Base-by-base conservation (phyloP, 345 rosid species). In the Syzygium aromaticum region DNA sequence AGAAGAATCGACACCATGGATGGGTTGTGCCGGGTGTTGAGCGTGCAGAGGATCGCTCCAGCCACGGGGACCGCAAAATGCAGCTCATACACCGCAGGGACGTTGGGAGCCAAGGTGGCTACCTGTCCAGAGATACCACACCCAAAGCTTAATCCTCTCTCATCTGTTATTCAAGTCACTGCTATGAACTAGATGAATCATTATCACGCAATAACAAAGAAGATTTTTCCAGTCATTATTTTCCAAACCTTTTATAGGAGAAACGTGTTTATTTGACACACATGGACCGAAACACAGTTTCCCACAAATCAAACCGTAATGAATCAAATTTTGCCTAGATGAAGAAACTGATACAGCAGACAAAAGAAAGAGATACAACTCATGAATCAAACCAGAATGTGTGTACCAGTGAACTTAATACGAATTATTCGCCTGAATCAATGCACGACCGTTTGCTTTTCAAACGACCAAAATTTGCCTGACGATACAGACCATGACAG, bases 31-130 rank as follows among this genome's bases (percentile, higher is more conserved):
- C 98, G 94, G 3, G 95, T 43, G 52, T 96, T 96, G 52, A 96
- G 97, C 0, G 98, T 86, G 77, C 98, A 96, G 43, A 95, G 94
- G 77, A 96, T 86, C 14, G 93, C 94, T 59, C 98, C 97, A 5
- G 94, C 94, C 97, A 95, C 95, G 46, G 97, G 99, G 54, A 93
- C 98, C 3, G 95, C 96, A 59, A 96, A 96, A 89, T 95, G 98
- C 82, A 95, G 95, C 93, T 96, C 46, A 43, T 92, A 92, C 94
- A 93, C 93, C 17, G 98, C 97, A 28, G 95, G 97, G 89, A 96
- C 94, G 88, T 95, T 94, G 6, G 95, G 95, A 11, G 95, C 93
- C 84, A 96, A 87, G 28, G 89, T 89, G 9, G 96, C 95, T 86
- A 96, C 95, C 99, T 95, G 91, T 22, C 21, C 49, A 85, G 27